Base-by-base conservation (phyloP, 495 filamentous ascomycete genomes). In the Aspergillus sclerotiicarbonarius region DNA sequence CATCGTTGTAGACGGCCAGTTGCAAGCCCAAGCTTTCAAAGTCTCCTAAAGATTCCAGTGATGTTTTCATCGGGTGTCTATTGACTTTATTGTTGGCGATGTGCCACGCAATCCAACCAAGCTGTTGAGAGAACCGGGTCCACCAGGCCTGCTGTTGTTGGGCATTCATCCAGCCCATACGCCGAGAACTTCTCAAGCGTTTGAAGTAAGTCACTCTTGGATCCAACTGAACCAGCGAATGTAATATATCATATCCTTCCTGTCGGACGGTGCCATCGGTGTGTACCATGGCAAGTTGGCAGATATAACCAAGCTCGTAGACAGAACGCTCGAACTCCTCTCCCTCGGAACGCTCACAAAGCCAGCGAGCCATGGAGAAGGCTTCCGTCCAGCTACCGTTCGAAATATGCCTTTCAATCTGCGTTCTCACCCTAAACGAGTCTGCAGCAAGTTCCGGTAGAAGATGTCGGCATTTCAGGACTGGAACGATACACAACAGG, bases 401-500 rank as follows among this genome's bases (percentile, higher is more conserved):
- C 3, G 41, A 19, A 5, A 71, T 63, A 0, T 60, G 20, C 0
- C 43, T 39, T 15, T 67, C 56, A 15, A 64, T 55, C 0, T 60
- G 62, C 39, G 44, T 45, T 32, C 51, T 59, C 6, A 71, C 29
- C 4, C 41, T 58, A 6, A 19, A 1, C 0, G 60, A 66, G 30
- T 76, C 66, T 0, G 57, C 70, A 2, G 65, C 46, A 19, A 76
- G 57, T 0, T 65, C 45, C 13, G 71, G 72, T 4, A 75, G 44
- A n/a, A 71, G 39, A 8, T 13, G 4, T 6, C 45, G 53, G 0
- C 56, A n/a, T 44, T 51, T 69, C 15, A 76, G 30, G 8, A 58
- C 55, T 0, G 71, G 72, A 6, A 76, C 55, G 29, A 72, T 70
- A 54, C 74, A 76, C 7, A 76, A 46, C 6, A 75, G 46, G 9